Conservation (phyloP, 768 basidiomycete genomes). For the Gyrodon lividus region DNA sequence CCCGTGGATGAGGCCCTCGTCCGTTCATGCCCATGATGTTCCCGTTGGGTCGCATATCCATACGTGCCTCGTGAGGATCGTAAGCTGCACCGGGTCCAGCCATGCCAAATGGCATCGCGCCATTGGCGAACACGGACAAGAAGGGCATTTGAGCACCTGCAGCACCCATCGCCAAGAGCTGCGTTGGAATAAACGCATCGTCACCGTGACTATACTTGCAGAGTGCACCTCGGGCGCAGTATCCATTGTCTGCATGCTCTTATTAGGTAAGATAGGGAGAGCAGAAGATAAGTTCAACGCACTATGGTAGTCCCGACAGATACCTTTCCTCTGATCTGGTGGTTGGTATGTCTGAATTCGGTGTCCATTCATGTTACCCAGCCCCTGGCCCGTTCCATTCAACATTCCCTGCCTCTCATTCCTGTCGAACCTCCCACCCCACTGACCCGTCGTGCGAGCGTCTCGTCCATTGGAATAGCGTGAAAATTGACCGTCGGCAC, state of each 20-base stretch:
- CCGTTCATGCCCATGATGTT: constrained; percentile 28
- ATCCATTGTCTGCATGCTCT: constrained; percentile 70
- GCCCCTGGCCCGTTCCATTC: constrained; percentile 26
- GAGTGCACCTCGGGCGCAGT: constrained; percentile 81
- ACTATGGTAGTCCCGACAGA: constrained; percentile 95
- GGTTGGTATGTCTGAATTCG: constrained; percentile 63
- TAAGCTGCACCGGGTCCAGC: constrained; percentile 51
- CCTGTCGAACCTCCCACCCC: constrained; percentile 36
- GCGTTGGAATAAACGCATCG: constrained; percentile 76
- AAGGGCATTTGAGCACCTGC: constrained; percentile 52
- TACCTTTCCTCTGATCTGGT: constrained; percentile 70
- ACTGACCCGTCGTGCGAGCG: constrained; percentile 41
- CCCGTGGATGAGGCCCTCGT: constrained; percentile 44
- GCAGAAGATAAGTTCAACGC: constrained; percentile 33
- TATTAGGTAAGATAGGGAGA: constrained; percentile 9
- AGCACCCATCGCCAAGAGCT: constrained; percentile 58
- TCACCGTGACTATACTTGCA: constrained; percentile 95
- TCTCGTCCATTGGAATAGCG: constrained; percentile 51
- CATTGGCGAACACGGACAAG: constrained; percentile 65
- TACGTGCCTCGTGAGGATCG: constrained; percentile 75
- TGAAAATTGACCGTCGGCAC: constrained; percentile 62
- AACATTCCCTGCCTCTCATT: constrained; percentile 18
- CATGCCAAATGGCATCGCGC: constrained; percentile 56
- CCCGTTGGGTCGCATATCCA: constrained; percentile 72
- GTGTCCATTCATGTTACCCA: constrained; percentile 39